These are phyloP conservation scores for Rickenella mellea DNA, from an alignment of 768 basidiomycete genomes.

Conservation along the genomic window DNA sequence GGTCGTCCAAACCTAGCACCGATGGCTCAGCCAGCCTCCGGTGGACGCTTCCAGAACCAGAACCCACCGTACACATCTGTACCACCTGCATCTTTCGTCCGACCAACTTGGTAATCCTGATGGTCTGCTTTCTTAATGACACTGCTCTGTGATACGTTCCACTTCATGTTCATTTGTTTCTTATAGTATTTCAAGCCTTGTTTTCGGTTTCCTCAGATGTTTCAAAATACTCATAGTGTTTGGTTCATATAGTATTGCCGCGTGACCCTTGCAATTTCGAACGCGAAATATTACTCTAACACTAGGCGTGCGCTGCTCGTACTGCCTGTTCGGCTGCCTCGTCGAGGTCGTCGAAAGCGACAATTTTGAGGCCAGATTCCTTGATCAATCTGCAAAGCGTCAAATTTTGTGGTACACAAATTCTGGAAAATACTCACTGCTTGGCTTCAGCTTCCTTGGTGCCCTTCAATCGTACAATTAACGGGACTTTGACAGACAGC, in stretches of 20 bases:
- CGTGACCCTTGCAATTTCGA: too few species aligned
- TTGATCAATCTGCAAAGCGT: conserved; percentile 68
- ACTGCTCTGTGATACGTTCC: background rate
- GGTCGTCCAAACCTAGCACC: conserved; percentile 29
- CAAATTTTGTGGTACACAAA: conserved; percentile 4
- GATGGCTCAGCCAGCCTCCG: conserved; percentile 26
- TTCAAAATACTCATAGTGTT: background rate
- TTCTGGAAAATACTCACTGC: conserved; percentile 44
- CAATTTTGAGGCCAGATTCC: conserved; percentile 87
- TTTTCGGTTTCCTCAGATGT: background rate
- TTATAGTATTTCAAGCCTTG: conserved; percentile 3
- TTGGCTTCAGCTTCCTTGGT: conserved; percentile 96
- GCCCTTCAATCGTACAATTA: conserved; percentile 93
- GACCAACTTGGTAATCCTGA: conserved; percentile 39
- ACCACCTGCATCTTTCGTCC: conserved; percentile 31
- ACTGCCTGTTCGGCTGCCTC: conserved; percentile 82
- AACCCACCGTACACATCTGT: conserved; percentile 29
- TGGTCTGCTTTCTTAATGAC: background rate
- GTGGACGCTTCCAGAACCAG: conserved; percentile 20
- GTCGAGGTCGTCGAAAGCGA: conserved; percentile 87
- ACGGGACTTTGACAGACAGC: conserved; percentile 70
- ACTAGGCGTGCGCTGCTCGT: conserved; percentile 39
- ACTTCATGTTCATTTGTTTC: background rate
- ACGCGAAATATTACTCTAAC: conserved; percentile 11
- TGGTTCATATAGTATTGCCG: too few species aligned